These are phyloP conservation scores for Botrytis fragariae DNA, from an alignment of 2,329 filamentous ascomycete genomes.

Conservation along the genomic window DNA sequence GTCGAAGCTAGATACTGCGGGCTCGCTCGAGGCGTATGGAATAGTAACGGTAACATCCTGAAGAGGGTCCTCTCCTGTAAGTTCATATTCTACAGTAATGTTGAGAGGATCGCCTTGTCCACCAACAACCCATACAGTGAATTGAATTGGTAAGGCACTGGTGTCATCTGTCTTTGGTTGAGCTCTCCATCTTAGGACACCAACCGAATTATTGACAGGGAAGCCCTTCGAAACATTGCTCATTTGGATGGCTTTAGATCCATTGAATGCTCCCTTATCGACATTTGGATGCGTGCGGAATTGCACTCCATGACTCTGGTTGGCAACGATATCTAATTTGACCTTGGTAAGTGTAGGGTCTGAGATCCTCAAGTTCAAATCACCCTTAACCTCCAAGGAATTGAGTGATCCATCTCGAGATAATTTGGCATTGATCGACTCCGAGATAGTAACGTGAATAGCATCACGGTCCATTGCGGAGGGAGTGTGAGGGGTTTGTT, in stretches of 20 bases:
- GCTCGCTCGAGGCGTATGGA: constrained; percentile 81
- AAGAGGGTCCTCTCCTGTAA: constrained; percentile 74
- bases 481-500: constrained; percentile 53
- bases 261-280: constrained; percentile 83
- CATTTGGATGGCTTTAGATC: constrained; percentile 80
- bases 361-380: constrained; percentile 85
- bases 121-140: constrained; percentile 97
- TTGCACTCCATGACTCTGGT: constrained; percentile 78
- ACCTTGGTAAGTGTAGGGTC: constrained; percentile 88
- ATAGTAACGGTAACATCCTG: constrained; percentile 85
- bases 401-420: constrained; percentile 84
- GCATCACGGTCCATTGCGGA: constrained; percentile 75
- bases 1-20: constrained; percentile 87
- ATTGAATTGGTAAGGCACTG: constrained; percentile 83
- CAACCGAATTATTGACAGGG: constrained; percentile 90
- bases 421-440: constrained; percentile 86
- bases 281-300: constrained; percentile 97
- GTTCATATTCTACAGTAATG: constrained; percentile 93
- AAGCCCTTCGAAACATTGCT: constrained; percentile 86
- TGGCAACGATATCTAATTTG: constrained; percentile 76
- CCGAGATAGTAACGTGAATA: constrained; percentile 83
- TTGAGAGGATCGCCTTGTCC: constrained; percentile 76
- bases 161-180: constrained; percentile 77
- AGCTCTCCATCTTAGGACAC: constrained; percentile 89
- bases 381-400: constrained; percentile 85